Base-by-base conservation (phyloP, 352 stramenopile species). In the Elongisporangium prolatum region DNA sequence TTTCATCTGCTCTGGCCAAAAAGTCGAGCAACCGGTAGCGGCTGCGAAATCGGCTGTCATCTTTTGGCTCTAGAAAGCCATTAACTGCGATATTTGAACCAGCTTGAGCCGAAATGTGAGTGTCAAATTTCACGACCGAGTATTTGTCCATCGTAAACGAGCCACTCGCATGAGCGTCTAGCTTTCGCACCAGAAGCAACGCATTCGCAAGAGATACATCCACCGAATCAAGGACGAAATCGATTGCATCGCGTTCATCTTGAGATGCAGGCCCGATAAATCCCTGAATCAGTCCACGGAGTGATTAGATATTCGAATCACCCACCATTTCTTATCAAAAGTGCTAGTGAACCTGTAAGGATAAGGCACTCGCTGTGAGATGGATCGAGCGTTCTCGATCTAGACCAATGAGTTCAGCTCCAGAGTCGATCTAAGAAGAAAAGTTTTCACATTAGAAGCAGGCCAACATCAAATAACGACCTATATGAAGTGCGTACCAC, bases 91-190 rank as follows among this genome's bases (percentile, higher is more conserved):
- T 67, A 20, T 61, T 69, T 44, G 50, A 61, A 13, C 60, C 62
- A 5, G 73, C 71, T 57, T 73, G 52, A 0, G 77, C 65, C 34
- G 58, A 58, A 13, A 89, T 47, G 50, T 61, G 53, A 13, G 50
- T 47, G 21, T 57, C 71, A 57, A 92, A 90, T 50, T 89, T 84
- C n/a, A 86, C 54, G 16, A 80, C 72, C 1, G 84, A 86, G 61
- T 81, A 93, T 50, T 86, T 86, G 56, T 93, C 84, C 52, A 93
- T 64, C 2, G 64, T 61, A 20, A 81, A 51, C 5, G 50, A 56
- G 24, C 71, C 68, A 9, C 56, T 49, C 48, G 75, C 72, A 47
- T 58, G 40, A 8, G 84, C 53, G 22, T 71, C 56, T 8, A 87
- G 66, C 14, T 67, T 54, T 13, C 75, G 57, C 3, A 78, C 66